Evolutionary conservation across 1,139 yeast species (phyloP), one percentile per base, ranked within the genome.

Genomic region (Debaryomyces singareniensis): DNA sequence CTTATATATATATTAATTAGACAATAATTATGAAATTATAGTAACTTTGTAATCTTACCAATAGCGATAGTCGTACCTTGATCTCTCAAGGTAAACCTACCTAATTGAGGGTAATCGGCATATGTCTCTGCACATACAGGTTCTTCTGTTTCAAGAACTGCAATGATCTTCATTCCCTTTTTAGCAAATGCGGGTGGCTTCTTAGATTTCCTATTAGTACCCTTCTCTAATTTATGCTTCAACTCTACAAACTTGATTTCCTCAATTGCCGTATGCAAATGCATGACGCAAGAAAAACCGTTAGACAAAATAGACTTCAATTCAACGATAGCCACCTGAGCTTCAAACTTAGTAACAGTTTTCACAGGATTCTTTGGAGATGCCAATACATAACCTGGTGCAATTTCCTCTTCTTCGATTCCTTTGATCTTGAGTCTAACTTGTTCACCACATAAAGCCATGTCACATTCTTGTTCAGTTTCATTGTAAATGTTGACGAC

Each of bases 221-320:
- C 96, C 68, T 83, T 89, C 59, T 91, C 96, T 51, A 91, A 71
- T 62, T 89, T 87, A 66, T 91, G 97, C 55, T 89, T 71, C 57
- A 91, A 74, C 51, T 80, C 79, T 31, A 80, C 71, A 53, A 91
- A 76, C 26, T 73, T 72, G 33, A 91, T 96, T 62, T 91, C 98
- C 62, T 91, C 97, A 50, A 91, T 86, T 33, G 98, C 97, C 29
- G 98, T 86, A 68, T 93, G 98, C 50, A 91, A 81, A 54, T 91
- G 98, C 96, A 91, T 89, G 36, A 91, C 96, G 74, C 98, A 91
- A 9, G 96, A 78, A 67, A 80, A 91, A 38, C 99, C 99, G 32
- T 93, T 79, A 7, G 98, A 85, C 53, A 91, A 71, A 52, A 91
- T 89, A 13, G 95, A 83, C 63, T 83, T 86, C 56, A 91, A 77